Evolutionary conservation across 768 basidiomycete species (phyloP).

Genomic region (Leccinum incarnatum): DNA sequence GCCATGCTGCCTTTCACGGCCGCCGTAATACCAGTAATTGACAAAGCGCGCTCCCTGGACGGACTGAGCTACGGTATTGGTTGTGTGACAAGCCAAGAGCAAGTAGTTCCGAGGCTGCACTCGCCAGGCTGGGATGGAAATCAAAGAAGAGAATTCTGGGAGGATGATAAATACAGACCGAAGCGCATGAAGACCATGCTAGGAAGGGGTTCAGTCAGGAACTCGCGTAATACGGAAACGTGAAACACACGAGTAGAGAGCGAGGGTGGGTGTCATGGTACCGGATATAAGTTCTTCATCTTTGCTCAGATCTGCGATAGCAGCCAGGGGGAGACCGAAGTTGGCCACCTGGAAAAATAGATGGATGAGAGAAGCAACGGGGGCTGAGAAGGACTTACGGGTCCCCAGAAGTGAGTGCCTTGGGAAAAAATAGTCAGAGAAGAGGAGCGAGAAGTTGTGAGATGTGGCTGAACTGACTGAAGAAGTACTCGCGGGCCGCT

Average conservation of each 20-base stretch:
- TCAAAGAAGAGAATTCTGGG: slow-evolving; percentile 1
- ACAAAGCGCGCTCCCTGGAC: slow-evolving; percentile 82
- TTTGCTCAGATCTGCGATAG: slow-evolving; percentile 84
- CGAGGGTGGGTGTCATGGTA: slow-evolving; percentile 90
- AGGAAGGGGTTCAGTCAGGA: slow-evolving; percentile 5
- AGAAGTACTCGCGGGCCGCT: slow-evolving; percentile 90
- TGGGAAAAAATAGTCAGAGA: slow-evolving; percentile 17
- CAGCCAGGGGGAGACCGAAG: slow-evolving; percentile 96
- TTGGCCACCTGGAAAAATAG: slow-evolving; percentile 74
- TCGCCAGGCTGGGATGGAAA: slow-evolving; percentile 67
- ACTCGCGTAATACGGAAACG: slow-evolving; percentile 7
- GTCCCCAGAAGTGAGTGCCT: slow-evolving; percentile 99
- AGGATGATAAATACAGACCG: slow-evolving; percentile 42
- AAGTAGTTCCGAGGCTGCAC: slow-evolving; percentile 97
- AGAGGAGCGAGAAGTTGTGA: slow-evolving; percentile 1
- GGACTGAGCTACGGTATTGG: slow-evolving; percentile 84
- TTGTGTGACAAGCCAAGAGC: slow-evolving; percentile 89
- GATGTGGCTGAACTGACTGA: slow-evolving; percentile 60
- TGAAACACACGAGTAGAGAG: slow-evolving; percentile 83
- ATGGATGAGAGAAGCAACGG: slow-evolving; percentile 4
- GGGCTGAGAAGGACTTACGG: slow-evolving; percentile 52
- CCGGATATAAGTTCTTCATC: slow-evolving; percentile 98
- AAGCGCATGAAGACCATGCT: slow-evolving; percentile 93
- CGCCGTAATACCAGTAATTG: slow-evolving; percentile 90
- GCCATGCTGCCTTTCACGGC: slow-evolving; percentile 69